Base-by-base conservation (phyloP, 352 stramenopile species). In the Pythium volutum region DNA sequence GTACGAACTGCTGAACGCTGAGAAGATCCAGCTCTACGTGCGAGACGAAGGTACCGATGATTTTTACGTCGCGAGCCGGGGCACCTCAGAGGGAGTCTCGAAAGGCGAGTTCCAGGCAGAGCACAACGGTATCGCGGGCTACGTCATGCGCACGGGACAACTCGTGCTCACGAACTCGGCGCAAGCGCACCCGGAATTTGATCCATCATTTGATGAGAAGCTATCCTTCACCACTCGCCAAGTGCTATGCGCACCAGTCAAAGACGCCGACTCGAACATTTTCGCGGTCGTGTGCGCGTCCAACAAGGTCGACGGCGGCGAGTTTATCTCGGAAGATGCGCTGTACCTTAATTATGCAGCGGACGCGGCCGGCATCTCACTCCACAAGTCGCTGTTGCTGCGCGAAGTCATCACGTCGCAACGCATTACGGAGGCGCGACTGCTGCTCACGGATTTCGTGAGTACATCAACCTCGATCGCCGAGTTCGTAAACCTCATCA, bases 321-420 rank as follows among this genome's bases (percentile, higher is more conserved):
- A 90, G 48, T 90, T 90, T 33, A 78, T 75, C 3, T 69, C 63
- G 20, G 81, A 90, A 41, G 81, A 90, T 31, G 80, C 81, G 7
- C 54, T 90, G 25, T 90, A 87, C 52, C 75, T 90, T 38, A 87
- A 87, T 43, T 90, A 90, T 45, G 78, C 80, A 16, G 81, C 81
- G 8, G 81, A 90, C 33, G 78, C 81, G 0, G 81, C 84, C 4
- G 78, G 81, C 10, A 87, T 82, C 18, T 86, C 81, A 1, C 63
- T 90, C 15, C 78, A 90, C 74, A 90, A 90, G 45, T 72, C 78
- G 29, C 82, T 68, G 41, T 64, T 90, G n/a, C 75, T 81, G 59
- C 80, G 76, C 46, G 61, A 90, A 63, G 81, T 90, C 29, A 84
- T 74, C 41, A 87, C 79, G 10, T 82, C 81, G n/a, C 77, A 90